Evolutionary conservation across 768 basidiomycete genomes (phyloP).

Genomic region (Agrocybe pediades): DNA sequence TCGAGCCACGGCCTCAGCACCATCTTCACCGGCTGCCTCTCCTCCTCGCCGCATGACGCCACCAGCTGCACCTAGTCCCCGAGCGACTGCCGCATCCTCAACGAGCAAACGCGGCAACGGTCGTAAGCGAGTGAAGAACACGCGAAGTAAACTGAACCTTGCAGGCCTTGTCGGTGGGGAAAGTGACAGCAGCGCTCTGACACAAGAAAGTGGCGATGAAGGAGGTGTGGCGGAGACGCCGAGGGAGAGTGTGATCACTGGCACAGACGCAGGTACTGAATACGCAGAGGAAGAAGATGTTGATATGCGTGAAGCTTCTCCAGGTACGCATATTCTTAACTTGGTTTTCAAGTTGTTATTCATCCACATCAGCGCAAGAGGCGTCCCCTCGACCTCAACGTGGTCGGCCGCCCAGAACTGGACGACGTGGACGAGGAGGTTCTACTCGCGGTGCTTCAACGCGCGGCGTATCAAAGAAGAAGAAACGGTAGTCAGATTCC

Average conservation of each 20-base stretch:
- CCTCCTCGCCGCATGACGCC: conserved; percentile 29
- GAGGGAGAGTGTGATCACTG: conserved; percentile 67
- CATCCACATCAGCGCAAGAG: conserved; percentile 29
- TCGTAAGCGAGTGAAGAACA: conserved; percentile 35
- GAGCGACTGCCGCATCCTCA: conserved; percentile 19
- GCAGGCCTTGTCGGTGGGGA: conserved; percentile 80
- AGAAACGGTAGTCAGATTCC: conserved; percentile 38
- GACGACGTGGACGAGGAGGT: conserved; percentile 31
- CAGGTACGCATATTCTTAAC: conserved; percentile 47
- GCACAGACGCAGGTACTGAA: conserved; percentile 72
- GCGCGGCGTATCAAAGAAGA: conserved; percentile 45
- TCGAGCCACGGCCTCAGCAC: conserved; percentile 62
- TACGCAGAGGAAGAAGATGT: conserved; percentile 67
- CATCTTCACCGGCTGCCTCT: conserved; percentile 58
- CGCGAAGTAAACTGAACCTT: conserved; percentile 58
- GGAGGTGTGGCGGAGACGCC: conserved; percentile 52
- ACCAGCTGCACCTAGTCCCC: conserved; percentile 23
- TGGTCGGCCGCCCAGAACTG: conserved; percentile 32
- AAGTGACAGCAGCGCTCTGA: conserved; percentile 83
- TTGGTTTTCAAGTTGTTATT: conserved; percentile 1
- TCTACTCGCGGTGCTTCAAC: conserved; percentile 27
- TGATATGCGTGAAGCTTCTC: conserved; percentile 60
- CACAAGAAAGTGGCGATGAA: conserved; percentile 83
- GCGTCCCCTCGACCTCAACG: conserved; percentile 39
- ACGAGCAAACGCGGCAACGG: conserved; percentile 14